Conservation (phyloP, 108 stramenopile species). For the Hondaea fermentalgiana region DNA sequence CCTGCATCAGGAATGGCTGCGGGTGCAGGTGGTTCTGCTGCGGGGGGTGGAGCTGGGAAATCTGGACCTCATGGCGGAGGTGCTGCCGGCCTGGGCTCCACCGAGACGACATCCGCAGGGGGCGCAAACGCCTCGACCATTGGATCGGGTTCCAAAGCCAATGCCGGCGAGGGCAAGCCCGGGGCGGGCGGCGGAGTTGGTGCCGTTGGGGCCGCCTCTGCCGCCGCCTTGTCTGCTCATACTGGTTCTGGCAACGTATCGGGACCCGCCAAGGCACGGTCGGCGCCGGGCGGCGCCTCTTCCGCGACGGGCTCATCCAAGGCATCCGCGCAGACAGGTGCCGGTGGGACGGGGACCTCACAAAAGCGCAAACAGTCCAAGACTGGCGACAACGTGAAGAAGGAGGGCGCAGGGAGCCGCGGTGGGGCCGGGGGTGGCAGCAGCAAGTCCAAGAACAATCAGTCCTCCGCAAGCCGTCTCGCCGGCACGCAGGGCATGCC, state of each 20-base stretch:
- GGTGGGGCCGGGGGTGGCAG: background rate
- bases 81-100: no score
- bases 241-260: background rate
- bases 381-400: background rate
- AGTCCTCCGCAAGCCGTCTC: background rate
- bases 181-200: background rate
- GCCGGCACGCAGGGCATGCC: no score
- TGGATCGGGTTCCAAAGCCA: background rate
- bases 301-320: background rate
- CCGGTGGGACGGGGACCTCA: background rate
- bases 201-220: background rate
- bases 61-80: no score
- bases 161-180: background rate
- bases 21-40: no score
- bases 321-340: background rate
- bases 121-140: background rate
- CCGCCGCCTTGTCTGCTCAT: background rate
- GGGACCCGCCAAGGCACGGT: no score
- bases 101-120: background rate
- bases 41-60: no score
- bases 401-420: background rate
- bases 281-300: background rate
- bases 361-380: background rate
- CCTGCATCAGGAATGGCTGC: no score
- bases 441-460: background rate